A percentile compares a stretch with the other conserved stretches of the same genome.
Evolutionary conservation across 108 stramenopile species (phyloP).

Genomic region (Cyclotella sp.): DNA sequence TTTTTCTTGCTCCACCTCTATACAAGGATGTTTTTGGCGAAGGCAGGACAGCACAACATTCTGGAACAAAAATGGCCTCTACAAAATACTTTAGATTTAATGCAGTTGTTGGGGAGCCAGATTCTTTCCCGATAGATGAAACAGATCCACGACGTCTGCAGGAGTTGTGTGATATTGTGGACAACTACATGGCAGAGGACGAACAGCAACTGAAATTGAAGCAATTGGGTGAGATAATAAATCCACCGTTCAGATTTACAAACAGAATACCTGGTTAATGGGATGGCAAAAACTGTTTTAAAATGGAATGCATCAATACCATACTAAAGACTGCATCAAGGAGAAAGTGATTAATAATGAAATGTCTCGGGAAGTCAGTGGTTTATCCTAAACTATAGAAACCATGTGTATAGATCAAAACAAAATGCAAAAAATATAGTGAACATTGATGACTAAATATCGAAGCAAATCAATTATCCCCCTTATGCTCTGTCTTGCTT

Average conservation of each 20-base stretch:
- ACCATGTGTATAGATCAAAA: too few relatives aligned
- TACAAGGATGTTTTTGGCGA: constrained; percentile 75
- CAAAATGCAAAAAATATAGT: too few relatives aligned
- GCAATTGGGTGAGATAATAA: constrained; percentile 44
- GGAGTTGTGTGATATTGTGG: constrained; percentile 65
- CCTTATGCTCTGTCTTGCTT: too few relatives aligned
- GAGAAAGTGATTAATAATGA: too few relatives aligned
- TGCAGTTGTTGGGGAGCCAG: constrained; percentile 69
- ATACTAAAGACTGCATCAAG: background rate
- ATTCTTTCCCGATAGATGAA: constrained; percentile 73
- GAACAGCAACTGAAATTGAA: constrained; percentile 68
- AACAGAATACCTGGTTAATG: too few relatives aligned
- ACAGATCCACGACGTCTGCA: constrained; percentile 71
- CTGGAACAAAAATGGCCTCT: constrained; percentile 51
- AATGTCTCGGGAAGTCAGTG: too few relatives aligned
- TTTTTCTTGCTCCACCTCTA: background rate
- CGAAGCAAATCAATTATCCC: too few relatives aligned
- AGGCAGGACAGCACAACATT: constrained; percentile 51
- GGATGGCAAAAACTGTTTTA: background rate
- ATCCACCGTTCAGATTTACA: constrained; percentile 24
- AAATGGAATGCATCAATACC: background rate
- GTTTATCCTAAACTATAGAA: too few relatives aligned
- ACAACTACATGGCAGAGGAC: constrained; percentile 73
- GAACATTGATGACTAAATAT: too few relatives aligned
- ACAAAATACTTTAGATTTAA: constrained; percentile 87